Evolutionary conservation across 345 rosid species (phyloP).

Genomic region (Eucalyptus guilfoylei): DNA sequence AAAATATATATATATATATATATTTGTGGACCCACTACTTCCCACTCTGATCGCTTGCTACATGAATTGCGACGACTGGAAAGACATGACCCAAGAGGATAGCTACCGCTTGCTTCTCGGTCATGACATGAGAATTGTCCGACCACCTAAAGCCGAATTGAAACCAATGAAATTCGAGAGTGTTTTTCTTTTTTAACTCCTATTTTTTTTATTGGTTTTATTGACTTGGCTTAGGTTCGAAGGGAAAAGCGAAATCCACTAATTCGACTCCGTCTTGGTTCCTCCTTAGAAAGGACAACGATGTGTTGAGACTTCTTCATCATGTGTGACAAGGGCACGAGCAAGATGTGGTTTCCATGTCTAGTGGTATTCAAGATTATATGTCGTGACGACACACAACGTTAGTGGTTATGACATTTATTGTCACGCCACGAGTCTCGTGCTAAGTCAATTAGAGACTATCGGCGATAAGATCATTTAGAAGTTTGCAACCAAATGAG

Average conservation of each 20-base stretch:
- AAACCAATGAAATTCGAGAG: neutral
- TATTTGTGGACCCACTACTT: neutral
- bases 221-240: neutral
- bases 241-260: neutral
- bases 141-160: neutral
- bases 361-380: neutral
- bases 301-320: neutral
- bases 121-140: neutral
- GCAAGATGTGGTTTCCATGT: neutral
- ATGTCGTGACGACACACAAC: accelerated
- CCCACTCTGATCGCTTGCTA: neutral
- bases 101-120: neutral
- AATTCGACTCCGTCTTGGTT: neutral
- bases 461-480: neutral
- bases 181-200: too few relatives aligned
- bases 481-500: neutral
- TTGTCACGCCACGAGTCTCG: neutral
- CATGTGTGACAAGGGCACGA: neutral
- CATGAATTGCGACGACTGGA: neutral
- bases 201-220: neutral
- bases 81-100: neutral
- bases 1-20: too few relatives aligned
- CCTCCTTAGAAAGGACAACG: neutral
- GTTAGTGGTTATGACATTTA: neutral
- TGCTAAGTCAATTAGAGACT: neutral